Evolutionary conservation across 352 stramenopile species (phyloP).

Genomic region (Salisapilia sapeloensis): DNA sequence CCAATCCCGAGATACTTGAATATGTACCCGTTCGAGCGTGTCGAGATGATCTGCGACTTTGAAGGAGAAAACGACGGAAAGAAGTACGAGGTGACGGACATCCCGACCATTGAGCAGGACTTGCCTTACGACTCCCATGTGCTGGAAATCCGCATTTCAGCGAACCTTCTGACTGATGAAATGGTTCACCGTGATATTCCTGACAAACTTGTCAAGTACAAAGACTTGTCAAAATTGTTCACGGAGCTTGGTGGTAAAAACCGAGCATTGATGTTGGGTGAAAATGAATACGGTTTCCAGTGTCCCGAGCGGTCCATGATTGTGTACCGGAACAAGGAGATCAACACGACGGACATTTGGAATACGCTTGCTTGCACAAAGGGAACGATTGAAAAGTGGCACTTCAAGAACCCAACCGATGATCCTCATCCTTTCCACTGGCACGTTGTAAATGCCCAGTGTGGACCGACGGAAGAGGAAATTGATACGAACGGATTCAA

Average conservation of each 20-base stretch:
- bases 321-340: constrained; percentile 23
- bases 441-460: constrained; percentile 61
- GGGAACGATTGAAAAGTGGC: constrained; percentile 60
- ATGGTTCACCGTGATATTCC: constrained; percentile 19
- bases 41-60: constrained; percentile 49
- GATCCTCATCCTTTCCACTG: constrained; percentile 64
- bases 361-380: constrained; percentile 35
- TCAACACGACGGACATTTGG: constrained; percentile 31
- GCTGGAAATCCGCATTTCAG: constrained; percentile 23
- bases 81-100: constrained; percentile 29
- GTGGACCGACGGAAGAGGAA: constrained; percentile 35
- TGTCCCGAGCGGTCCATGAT: constrained; percentile 30
- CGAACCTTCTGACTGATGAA: constrained; percentile 13
- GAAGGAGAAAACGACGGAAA: constrained; percentile 13
- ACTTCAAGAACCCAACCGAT: constrained; percentile 64
- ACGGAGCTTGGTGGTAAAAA: constrained; percentile 28
- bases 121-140: constrained; percentile 29
- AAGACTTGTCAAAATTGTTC: constrained; percentile 33
- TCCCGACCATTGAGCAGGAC: constrained; percentile 14
- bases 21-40: constrained; percentile 38
- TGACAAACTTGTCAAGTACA: constrained; percentile 15
- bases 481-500: constrained; percentile 50
- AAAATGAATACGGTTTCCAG: constrained; percentile 22
- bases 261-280: constrained; percentile 25
- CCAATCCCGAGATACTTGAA: constrained; percentile 9